A percentile compares a stretch with the other conserved stretches of the same genome.
Evolutionary conservation across 2,329 filamentous ascomycete species (phyloP).

Genomic region (Stylonectria norvegica): DNA sequence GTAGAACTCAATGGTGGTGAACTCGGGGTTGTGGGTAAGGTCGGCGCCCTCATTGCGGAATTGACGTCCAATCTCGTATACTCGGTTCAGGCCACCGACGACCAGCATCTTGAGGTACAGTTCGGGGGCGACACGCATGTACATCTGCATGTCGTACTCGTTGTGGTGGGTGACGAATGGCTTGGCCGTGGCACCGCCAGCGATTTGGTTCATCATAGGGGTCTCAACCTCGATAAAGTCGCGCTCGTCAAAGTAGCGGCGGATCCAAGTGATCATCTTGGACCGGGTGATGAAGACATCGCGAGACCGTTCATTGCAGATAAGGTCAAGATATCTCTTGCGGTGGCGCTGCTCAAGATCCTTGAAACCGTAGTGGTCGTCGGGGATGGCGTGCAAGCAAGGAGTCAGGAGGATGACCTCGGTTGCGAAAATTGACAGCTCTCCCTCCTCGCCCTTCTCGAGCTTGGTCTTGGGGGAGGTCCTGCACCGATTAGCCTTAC

Average conservation of each 20-base stretch:
- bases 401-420: slow-evolving; percentile 84
- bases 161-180: slow-evolving; percentile 97
- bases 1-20: slow-evolving; percentile 98
- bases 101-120: slow-evolving; percentile 95
- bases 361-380: slow-evolving; percentile 91
- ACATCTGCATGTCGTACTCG: slow-evolving; percentile 90
- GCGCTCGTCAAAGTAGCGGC: slow-evolving; percentile 79
- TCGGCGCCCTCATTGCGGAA: slow-evolving; percentile 83
- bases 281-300: slow-evolving; percentile 81
- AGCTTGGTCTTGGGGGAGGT: slow-evolving; percentile 88
- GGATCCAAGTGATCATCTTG: slow-evolving; percentile 85
- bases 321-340: slow-evolving; percentile 89
- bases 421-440: slow-evolving; percentile 88
- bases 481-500: slow-evolving; percentile 38
- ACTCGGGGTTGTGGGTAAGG: slow-evolving; percentile 89
- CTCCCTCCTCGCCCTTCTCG: slow-evolving; percentile 68
- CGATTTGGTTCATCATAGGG: slow-evolving; percentile 94
- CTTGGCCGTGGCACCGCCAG: slow-evolving; percentile 88
- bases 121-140: slow-evolving; percentile 91
- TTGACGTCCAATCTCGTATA: slow-evolving; percentile 93
- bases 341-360: slow-evolving; percentile 91
- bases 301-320: slow-evolving; percentile 88
- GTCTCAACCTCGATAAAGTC: slow-evolving; percentile 96
- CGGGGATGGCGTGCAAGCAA: slow-evolving; percentile 73
- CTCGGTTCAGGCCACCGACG: slow-evolving; percentile 88